Evolutionary conservation across 2,329 filamentous ascomycete genomes (phyloP), one percentile per base, ranked within the genome.

Genomic region (Neofusicoccum sp.): DNA sequence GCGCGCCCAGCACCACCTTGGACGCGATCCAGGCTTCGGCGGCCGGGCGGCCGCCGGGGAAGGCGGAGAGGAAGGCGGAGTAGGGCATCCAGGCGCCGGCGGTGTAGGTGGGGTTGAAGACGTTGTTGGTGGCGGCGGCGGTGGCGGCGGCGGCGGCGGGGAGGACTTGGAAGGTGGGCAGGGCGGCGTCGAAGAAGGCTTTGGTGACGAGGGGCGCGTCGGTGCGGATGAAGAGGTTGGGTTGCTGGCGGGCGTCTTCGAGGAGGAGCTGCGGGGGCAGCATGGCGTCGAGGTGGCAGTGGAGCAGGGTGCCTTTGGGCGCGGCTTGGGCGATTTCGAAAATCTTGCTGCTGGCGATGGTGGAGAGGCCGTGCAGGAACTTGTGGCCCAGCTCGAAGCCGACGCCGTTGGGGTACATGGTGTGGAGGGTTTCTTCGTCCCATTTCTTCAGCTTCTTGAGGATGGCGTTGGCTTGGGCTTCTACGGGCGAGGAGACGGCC

Each of bases 1-100:
- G 76, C 65, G 85, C 83, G 36, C 81, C 77, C 50, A 91, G 87
- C 1, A 86, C 78, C 64, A 91, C 82, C 74, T 91, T 91, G 12
- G 77, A 76, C 39, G 79, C 75, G 9, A 91, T 77, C 87, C 87
- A 91, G 14, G 77, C 68, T 56, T 81, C 80, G 5, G 66, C 64
- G 16, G 50, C 62, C 7, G 5, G 22, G 9, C 16, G 12, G 8
- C 54, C 54, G 28, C 54, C 54, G 6, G 54, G 54, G 16, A 58
- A 58, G 14, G 12, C 28, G 2, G 33, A 14, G 16, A 58, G 14
- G 29, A 58, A 58, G 11, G 14, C 11, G n/a, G 39, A 16, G 39
- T 58, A 58, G 37, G 37, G 37, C 54, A 58, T 58, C 54, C 54
- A 58, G 37, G 54, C 29, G 39, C 54, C 54, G 14, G 54, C 22